Evolutionary conservation across 2,329 filamentous ascomycete genomes (phyloP).

Genomic region (Sclerotinia borealis): DNA sequence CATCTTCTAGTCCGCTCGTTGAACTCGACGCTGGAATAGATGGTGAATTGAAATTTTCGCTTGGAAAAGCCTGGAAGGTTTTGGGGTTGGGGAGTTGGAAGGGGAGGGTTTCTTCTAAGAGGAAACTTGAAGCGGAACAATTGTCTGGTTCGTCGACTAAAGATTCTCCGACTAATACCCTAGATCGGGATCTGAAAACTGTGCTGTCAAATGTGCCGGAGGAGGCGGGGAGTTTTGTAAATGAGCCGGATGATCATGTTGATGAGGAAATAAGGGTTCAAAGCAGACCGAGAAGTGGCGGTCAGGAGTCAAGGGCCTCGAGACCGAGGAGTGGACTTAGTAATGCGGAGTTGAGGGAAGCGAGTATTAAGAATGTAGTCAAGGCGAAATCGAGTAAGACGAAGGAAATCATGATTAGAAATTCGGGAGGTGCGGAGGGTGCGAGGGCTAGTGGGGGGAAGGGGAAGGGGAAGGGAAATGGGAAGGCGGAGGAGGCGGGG

Average conservation of each 20-base stretch:
- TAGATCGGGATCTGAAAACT: not conserved
- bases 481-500: slow-evolving; percentile 8
- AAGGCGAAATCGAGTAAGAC: not conserved
- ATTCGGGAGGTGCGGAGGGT: not conserved
- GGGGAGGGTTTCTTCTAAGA: not conserved
- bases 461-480: not conserved
- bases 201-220: slow-evolving; percentile 3
- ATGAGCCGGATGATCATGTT: not conserved
- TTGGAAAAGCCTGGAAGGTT: slow-evolving; percentile 7
- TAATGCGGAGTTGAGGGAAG: slow-evolving; percentile 10
- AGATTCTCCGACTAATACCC: not conserved
- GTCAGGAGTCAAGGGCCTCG: not conserved
- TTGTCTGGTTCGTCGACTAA: not conserved
- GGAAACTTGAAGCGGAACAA: not conserved
- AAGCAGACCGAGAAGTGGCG: not conserved
- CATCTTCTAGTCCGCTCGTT: slow-evolving; percentile 2
- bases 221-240: slow-evolving; percentile 2
- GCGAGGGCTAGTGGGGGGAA: too few species aligned
- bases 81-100: not conserved
- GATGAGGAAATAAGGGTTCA: not conserved
- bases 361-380: slow-evolving; percentile 7
- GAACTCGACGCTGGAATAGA: slow-evolving; percentile 10
- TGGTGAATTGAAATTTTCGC: not conserved
- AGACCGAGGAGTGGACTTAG: slow-evolving; percentile 8
- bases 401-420: not conserved